Evolutionary conservation across 371 early-diverging fungal species (phyloP).

Genomic region (Lichtheimia ornata): DNA sequence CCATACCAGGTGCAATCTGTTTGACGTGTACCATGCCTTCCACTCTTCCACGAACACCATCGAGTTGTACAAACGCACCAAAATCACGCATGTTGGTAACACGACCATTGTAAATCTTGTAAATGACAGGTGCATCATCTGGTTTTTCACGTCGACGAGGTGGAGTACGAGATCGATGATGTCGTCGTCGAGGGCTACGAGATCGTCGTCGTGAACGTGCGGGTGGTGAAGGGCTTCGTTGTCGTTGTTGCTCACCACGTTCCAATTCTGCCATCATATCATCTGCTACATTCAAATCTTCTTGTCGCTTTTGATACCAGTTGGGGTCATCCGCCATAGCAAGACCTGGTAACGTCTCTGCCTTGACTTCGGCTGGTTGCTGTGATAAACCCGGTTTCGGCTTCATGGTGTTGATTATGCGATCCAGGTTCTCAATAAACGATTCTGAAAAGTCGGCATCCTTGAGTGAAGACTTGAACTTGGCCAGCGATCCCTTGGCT

Average conservation of each 20-base stretch:
- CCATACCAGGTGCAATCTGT: slow-evolving; percentile 67
- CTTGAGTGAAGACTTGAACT: slow-evolving; percentile 74
- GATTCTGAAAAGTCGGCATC: slow-evolving; percentile 85
- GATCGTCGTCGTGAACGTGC: slow-evolving; percentile 22
- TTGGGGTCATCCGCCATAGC: slow-evolving; percentile 69
- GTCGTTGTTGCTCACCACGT: slow-evolving; percentile 28
- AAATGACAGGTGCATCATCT: slow-evolving; percentile 81
- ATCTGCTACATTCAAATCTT: slow-evolving; percentile 45
- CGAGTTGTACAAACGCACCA: slow-evolving; percentile 88
- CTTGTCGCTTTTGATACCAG: slow-evolving; percentile 47
- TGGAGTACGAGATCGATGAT: slow-evolving; percentile 36
- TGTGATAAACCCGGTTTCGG: slow-evolving; percentile 53
- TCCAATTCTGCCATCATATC: slow-evolving; percentile 65
- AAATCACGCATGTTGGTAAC: slow-evolving; percentile 85
- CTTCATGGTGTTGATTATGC: slow-evolving; percentile 85
- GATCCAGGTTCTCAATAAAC: slow-evolving; percentile 83
- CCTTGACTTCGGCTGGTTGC: slow-evolving; percentile 45
- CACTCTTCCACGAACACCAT: slow-evolving; percentile 67
- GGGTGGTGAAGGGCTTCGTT: slow-evolving; percentile 30
- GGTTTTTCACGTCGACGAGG: slow-evolving; percentile 24
- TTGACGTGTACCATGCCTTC: slow-evolving; percentile 92
- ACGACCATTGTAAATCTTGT: slow-evolving; percentile 88
- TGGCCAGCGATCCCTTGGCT: slow-evolving; percentile 55
- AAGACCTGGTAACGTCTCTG: slow-evolving; percentile 81
- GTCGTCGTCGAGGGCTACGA: slow-evolving; percentile 21